These are phyloP conservation scores for Penicillium freii DNA, from an alignment of 2,329 filamentous ascomycete species.

Conservation along the genomic window DNA sequence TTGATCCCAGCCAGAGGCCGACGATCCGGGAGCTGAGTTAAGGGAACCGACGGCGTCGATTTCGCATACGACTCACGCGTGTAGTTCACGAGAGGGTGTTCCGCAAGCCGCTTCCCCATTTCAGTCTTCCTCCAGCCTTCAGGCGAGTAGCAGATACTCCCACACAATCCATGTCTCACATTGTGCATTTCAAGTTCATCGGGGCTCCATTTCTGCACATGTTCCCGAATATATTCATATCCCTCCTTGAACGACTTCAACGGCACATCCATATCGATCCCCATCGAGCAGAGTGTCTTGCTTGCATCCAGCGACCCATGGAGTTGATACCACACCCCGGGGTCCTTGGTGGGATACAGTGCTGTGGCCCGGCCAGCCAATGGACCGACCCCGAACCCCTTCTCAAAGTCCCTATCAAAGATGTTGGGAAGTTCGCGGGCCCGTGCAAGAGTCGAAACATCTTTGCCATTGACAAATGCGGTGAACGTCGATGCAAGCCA, in stretches of 20 bases:
- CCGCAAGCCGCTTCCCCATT: conserved; percentile 46
- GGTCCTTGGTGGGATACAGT: conserved; percentile 50
- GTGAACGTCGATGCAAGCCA: conserved; percentile 46
- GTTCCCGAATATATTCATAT: conserved; percentile 29
- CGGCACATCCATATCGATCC: conserved; percentile 39
- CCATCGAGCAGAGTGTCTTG: conserved; percentile 47
- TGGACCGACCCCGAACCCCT: conserved; percentile 34
- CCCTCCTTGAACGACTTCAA: conserved; percentile 9
- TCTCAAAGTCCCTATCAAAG: conserved; percentile 41
- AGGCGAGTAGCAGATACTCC: conserved; percentile 47
- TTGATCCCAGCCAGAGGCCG: conserved; percentile 47
- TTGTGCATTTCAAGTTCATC: conserved; percentile 48
- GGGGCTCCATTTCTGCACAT: conserved; percentile 35
- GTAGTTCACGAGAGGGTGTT: conserved; percentile 47
- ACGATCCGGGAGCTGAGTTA: conserved; percentile 8
- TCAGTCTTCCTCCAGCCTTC: conserved; percentile 45
- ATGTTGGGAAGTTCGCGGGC: conserved; percentile 30
- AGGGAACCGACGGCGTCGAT: conserved; percentile 34
- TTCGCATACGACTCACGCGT: conserved; percentile 35
- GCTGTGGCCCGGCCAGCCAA: conserved; percentile 45
- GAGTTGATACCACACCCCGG: conserved; percentile 50
- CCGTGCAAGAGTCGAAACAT: conserved; percentile 29
- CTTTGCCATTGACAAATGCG: conserved; percentile 41
- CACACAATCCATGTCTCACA: conserved; percentile 44
- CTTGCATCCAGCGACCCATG: conserved; percentile 51